These are phyloP conservation scores for Didymella segeticola DNA, from an alignment of 2,329 filamentous ascomycete genomes.

Conservation along the genomic window DNA sequence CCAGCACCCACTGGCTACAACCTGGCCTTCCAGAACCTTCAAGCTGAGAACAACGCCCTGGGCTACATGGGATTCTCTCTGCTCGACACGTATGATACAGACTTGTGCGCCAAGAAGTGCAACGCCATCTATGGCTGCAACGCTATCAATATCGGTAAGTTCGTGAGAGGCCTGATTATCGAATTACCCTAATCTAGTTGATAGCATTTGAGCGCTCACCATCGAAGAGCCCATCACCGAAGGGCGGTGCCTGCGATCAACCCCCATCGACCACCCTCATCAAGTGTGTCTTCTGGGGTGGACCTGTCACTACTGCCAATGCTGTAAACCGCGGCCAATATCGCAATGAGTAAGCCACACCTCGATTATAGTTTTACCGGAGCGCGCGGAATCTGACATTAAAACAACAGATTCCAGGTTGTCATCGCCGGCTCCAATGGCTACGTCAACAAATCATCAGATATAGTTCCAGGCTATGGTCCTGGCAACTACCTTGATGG, in stretches of 20 bases:
- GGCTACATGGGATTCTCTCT: not conserved
- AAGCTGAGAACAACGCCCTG: not conserved
- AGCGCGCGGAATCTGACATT: too few species aligned
- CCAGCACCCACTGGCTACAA: not conserved
- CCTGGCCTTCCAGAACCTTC: not conserved
- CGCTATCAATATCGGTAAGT: constrained; percentile 1
- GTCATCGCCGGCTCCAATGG: constrained; percentile 3
- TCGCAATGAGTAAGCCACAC: not conserved
- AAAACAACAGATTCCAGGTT: not conserved
- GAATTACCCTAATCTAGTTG: not conserved
- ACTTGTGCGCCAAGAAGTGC: not conserved
- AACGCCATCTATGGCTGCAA: not conserved
- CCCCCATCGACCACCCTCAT: not conserved
- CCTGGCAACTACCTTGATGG: not conserved
- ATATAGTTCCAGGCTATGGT: not conserved
- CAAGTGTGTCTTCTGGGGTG: constrained; percentile 3
- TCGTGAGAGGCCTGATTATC: not conserved
- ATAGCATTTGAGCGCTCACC: not conserved
- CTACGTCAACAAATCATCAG: not conserved
- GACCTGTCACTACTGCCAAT: not conserved
- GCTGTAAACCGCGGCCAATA: constrained; percentile 1
- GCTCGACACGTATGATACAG: not conserved
- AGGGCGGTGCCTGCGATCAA: not conserved
- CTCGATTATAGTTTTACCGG: too few species aligned
- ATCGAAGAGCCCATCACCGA: not conserved